A percentile compares a stretch with the other conserved stretches of the same genome.
Conservation (phyloP, 805 yeast genomes). For the Grigorovia humatica region DNA sequence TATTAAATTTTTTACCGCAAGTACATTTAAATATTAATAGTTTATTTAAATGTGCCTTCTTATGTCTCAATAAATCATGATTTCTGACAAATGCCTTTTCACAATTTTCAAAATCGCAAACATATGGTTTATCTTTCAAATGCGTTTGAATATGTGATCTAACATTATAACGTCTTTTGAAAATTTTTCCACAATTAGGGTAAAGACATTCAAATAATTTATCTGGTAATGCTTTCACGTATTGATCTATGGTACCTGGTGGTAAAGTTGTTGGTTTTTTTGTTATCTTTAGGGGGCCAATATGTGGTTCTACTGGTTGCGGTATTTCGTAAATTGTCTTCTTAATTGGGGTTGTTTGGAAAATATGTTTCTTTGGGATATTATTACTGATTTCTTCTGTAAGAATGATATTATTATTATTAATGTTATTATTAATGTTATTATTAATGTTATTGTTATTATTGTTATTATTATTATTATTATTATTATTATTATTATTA, state of each 20-base stretch:
- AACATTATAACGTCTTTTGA: conserved; percentile 82
- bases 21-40: conserved; percentile 52
- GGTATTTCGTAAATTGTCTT: conserved; percentile 2
- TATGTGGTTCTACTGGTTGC: conserved; percentile 11
- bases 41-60: conserved; percentile 71
- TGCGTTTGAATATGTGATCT: conserved; percentile 96
- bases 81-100: conserved; percentile 85
- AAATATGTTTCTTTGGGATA: conserved; percentile 23
- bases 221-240: conserved; percentile 71
- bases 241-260: conserved; percentile 79
- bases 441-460: neutral
- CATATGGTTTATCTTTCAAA: conserved; percentile 84
- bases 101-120: conserved; percentile 56
- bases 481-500: neutral
- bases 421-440: neutral
- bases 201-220: conserved; percentile 66
- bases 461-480: neutral
- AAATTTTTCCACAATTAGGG: conserved; percentile 69
- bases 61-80: conserved; percentile 86
- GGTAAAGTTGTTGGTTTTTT: conserved; percentile 41
- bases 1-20: conserved; percentile 85
- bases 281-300: conserved; percentile 16
- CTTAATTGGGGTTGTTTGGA: conserved; percentile 24
- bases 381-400: neutral
- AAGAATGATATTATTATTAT: neutral